Conservation (phyloP, 2,329 filamentous ascomycete genomes). For the Allantophomopsis cytisporea region DNA sequence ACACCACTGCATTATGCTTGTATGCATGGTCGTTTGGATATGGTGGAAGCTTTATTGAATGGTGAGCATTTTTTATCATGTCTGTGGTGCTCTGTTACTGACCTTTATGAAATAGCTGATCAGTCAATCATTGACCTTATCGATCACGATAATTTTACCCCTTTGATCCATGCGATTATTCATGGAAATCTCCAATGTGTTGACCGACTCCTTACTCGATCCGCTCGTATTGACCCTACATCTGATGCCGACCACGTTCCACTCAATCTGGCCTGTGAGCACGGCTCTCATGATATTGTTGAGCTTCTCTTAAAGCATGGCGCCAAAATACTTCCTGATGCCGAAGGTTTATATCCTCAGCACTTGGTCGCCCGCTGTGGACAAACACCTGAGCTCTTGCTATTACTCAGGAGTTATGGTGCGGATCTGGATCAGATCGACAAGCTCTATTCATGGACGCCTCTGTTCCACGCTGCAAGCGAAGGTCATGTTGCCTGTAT, state of each 20-base stretch:
- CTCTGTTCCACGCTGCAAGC: constrained; percentile 88
- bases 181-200: constrained; percentile 75
- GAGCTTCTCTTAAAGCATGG: constrained; percentile 71
- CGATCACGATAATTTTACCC: constrained; percentile 95
- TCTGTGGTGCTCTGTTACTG: not conserved
- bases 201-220: constrained; percentile 58
- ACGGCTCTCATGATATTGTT: constrained; percentile 75
- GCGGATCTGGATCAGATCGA: constrained; percentile 86
- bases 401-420: constrained; percentile 72
- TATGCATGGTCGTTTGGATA: constrained; percentile 80
- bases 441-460: constrained; percentile 95
- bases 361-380: constrained; percentile 88
- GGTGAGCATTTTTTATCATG: constrained; percentile 25
- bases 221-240: constrained; percentile 74
- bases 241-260: constrained; percentile 88
- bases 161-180: constrained; percentile 88
- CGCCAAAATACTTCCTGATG: constrained; percentile 79
- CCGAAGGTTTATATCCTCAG: constrained; percentile 93
- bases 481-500: constrained; percentile 89
- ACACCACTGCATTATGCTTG: constrained; percentile 93
- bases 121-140: constrained; percentile 71
- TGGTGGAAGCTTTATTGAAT: constrained; percentile 61
- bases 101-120: constrained; percentile 32
- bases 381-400: constrained; percentile 63
- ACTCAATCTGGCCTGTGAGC: constrained; percentile 87